A percentile compares a stretch with the other conserved stretches of the same genome.
phyloP scores from a whole-genome alignment of 1,139 yeast genomes.

The Hyphopichia fennica region DNA sequence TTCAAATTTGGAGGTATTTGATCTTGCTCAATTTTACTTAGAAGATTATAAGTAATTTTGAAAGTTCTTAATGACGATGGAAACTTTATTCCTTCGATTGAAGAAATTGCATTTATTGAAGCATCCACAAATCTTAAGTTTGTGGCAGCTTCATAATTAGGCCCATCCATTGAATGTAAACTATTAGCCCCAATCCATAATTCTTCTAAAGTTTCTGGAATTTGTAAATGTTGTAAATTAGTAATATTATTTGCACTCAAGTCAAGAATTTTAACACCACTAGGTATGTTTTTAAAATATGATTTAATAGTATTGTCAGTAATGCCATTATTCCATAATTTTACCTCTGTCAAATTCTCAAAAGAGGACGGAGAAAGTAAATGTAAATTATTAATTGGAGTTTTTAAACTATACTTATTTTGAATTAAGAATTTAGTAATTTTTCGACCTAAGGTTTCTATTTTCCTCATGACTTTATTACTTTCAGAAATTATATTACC shows the following conservation, averaged over 20 bases:
- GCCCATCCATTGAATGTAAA: slow-evolving; percentile 15
- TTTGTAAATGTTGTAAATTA: slow-evolving; percentile 11
- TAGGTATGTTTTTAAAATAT: slow-evolving; percentile 7
- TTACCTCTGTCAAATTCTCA: slow-evolving; percentile 15
- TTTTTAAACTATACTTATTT: slow-evolving; percentile 4
- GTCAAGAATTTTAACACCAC: slow-evolving; percentile 14
- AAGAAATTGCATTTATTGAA: slow-evolving; percentile 13
- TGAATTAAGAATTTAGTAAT: slow-evolving; percentile 15
- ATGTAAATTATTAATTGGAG: slow-evolving; percentile 5
- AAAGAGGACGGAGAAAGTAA: slow-evolving; percentile 11
- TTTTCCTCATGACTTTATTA: slow-evolving; percentile 12
- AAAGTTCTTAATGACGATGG: slow-evolving; percentile 15
- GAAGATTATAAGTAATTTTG: slow-evolving; percentile 17
- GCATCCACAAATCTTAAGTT: slow-evolving; percentile 11
- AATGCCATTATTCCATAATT: slow-evolving; percentile 19
- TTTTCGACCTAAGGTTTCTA: slow-evolving; percentile 15
- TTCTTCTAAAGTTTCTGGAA: slow-evolving; percentile 14
- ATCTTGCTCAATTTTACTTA: slow-evolving; percentile 9
- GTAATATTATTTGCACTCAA: slow-evolving; percentile 19
- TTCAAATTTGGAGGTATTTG: slow-evolving; percentile 16
- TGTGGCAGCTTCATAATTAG: slow-evolving; percentile 10
- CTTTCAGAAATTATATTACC: slow-evolving; percentile 3
- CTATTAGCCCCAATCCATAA: slow-evolving; percentile 18
- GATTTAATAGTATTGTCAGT: slow-evolving; percentile 10
- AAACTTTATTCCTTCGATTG: slow-evolving; percentile 10